Base-by-base conservation (phyloP, 306 rosid genomes). In the Fragaria ananassa region DNA sequence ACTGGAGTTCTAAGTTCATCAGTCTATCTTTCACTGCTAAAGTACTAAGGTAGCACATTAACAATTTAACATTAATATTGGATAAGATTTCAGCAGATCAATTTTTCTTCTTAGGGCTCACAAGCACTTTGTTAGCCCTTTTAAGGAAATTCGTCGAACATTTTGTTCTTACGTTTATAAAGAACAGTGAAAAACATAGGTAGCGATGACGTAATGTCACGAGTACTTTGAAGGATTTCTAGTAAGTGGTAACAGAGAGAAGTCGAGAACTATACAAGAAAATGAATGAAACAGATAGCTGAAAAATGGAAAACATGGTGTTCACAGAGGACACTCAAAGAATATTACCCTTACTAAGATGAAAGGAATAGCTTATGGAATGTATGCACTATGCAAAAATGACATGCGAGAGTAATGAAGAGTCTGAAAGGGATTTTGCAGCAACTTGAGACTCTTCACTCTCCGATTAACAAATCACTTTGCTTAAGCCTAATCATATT, bases 381-480 rank as follows among this genome's bases (percentile, higher is more conserved):
- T 70, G 37, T 76, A 34, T 76, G 57, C 80, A 25, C 73, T n/a
- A 14, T 11, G 54, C 58, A 69, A 77, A 57, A 78, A 71, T 21
- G 54, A 72, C 57, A 71, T 27, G 17, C 23, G 29, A 56, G 65
- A 50, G 12, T 15, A 7, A 6, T 41, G 54, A 65, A 12, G 44
- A 65, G 51, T 27, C 49, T 68, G 23, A 19, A 41, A 68, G 50
- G 7, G 19, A 1, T 9, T 31, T n/a, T 73, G 21, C 7, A 72
- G 13, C 14, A 37, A 41, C 44, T 41, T 41, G 44, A 41, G 44
- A 41, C 44, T 41, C 10, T 41, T 41, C 44, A 6, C 42, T 39
- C 9, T 39, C 8, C 7, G 34, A 60, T 60, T 56, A 21, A 60
- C 9, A 13, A 4, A 61, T 61, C 64, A 57, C 17, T 58, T 25